These are phyloP conservation scores for Moesziomyces globuligerus DNA, from an alignment of 1,284 basidiomycete species.

Conservation along the genomic window DNA sequence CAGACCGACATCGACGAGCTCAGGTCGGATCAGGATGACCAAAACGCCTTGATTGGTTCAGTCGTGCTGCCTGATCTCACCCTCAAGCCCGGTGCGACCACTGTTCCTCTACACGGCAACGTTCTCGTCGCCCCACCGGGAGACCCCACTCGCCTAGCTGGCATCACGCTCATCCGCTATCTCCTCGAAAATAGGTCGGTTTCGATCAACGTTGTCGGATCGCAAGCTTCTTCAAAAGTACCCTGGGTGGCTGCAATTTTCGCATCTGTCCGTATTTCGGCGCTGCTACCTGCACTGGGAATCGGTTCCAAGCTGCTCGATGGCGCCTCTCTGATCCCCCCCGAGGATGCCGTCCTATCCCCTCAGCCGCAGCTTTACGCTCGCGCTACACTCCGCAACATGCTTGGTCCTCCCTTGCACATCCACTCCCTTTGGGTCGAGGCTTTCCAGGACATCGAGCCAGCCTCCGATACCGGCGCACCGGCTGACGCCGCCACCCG, in stretches of 20 bases:
- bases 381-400: constrained; percentile 52
- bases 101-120: constrained; percentile 17
- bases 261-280: constrained; percentile 26
- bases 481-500: constrained; percentile 1
- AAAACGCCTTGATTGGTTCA: constrained; percentile 25
- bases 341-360: constrained; percentile 7
- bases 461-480: background rate
- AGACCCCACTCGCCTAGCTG: constrained; percentile 19
- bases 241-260: constrained; percentile 49
- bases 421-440: constrained; percentile 40
- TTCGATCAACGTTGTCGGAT: constrained; percentile 27
- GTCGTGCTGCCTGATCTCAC: constrained; percentile 30
- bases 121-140: constrained; percentile 12
- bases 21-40: constrained; percentile 9
- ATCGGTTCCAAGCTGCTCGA: constrained; percentile 44
- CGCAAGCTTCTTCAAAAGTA: constrained; percentile 25
- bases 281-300: constrained; percentile 45
- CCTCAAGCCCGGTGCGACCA: constrained; percentile 20
- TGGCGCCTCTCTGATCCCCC: constrained; percentile 46
- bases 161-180: constrained; percentile 31
- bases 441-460: constrained; percentile 21
- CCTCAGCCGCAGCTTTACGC: constrained; percentile 36
- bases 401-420: constrained; percentile 43
- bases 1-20: constrained; percentile 40
- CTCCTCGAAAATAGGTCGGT: constrained; percentile 50